Evolutionary conservation across 805 yeast species (phyloP).

Genomic region (Soucietia sequanensis): DNA sequence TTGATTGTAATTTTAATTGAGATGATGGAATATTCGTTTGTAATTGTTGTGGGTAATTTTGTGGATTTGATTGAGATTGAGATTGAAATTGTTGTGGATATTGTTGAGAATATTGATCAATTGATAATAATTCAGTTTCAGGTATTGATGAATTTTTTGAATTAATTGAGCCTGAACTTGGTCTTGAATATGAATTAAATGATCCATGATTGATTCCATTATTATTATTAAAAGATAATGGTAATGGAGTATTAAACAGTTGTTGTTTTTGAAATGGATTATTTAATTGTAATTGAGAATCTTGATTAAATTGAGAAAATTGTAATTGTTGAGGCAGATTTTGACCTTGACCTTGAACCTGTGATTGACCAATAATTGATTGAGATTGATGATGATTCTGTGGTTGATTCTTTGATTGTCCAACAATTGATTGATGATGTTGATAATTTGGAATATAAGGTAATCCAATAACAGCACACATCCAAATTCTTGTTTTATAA

Average conservation of each 20-base stretch:
- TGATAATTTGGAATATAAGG: constrained; percentile 21
- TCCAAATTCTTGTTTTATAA: constrained; percentile 79
- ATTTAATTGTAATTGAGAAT: too few relatives aligned
- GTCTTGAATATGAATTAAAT: too few relatives aligned
- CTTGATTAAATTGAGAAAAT: too few relatives aligned
- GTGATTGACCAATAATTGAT: background rate
- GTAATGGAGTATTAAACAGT: too few relatives aligned
- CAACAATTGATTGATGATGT: constrained; percentile 1
- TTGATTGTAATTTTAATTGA: constrained; percentile 1
- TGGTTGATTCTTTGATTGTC: background rate
- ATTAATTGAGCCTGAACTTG: too few relatives aligned
- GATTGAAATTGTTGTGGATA: background rate
- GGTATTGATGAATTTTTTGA: constrained; percentile 2
- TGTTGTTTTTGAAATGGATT: too few relatives aligned
- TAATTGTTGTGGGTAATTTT: too few relatives aligned
- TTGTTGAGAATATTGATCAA: background rate
- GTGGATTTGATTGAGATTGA: too few relatives aligned
- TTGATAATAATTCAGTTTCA: constrained; percentile 3
- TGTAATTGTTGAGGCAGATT: too few relatives aligned
- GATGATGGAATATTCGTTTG: too few relatives aligned
- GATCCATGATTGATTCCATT: too few relatives aligned
- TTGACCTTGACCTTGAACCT: background rate
- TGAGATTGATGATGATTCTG: constrained; percentile 3
- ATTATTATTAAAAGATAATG: too few relatives aligned
- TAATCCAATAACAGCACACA: constrained; percentile 63